phyloP scores from a whole-genome alignment of 2,329 filamentous ascomycete genomes.

The Pseudogymnoascus sp. region DNA sequence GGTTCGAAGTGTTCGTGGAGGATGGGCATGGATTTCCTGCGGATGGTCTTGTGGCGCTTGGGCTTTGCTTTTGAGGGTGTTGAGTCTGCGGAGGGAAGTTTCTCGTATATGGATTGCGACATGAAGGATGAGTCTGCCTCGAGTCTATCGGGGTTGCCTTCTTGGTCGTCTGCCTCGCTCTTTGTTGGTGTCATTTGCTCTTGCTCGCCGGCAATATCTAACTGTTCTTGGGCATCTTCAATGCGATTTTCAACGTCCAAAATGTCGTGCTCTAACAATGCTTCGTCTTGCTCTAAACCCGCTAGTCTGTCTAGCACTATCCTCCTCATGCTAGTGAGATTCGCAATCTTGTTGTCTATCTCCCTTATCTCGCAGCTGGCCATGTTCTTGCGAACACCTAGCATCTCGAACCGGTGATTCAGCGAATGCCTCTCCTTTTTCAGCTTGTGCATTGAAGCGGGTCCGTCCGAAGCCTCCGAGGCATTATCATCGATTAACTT shows the following conservation, averaged over 20 bases:
- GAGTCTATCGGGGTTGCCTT: conserved; percentile 37
- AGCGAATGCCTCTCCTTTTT: conserved; percentile 74
- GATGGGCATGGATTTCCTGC: conserved; percentile 84
- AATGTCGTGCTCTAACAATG: conserved; percentile 79
- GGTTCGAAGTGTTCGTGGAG: conserved; percentile 92
- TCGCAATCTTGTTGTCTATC: conserved; percentile 94
- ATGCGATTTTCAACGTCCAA: conserved; percentile 56
- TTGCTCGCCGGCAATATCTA: conserved; percentile 53
- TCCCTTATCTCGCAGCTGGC: conserved; percentile 92
- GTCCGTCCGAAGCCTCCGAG: conserved; percentile 44
- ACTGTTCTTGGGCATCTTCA: conserved; percentile 54
- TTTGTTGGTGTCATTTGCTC: conserved; percentile 46
- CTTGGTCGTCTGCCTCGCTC: conserved; percentile 46
- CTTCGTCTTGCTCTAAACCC: conserved; percentile 82
- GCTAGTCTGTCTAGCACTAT: conserved; percentile 86
- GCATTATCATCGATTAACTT: conserved; percentile 66
- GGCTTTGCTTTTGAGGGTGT: conserved; percentile 46
- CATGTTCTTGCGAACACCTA: conserved; percentile 93
- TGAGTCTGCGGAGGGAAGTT: conserved; percentile 57
- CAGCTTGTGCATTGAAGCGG: conserved; percentile 64
- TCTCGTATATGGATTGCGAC: conserved; percentile 97
- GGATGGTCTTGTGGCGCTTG: conserved; percentile 50
- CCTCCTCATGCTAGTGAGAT: conserved; percentile 84
- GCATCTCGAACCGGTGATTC: conserved; percentile 82
- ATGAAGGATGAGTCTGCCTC: conserved; percentile 65